Evolutionary conservation across 352 stramenopile species (phyloP), one percentile per base, ranked within the genome.

Genomic region (Aphanomyces invadans): DNA sequence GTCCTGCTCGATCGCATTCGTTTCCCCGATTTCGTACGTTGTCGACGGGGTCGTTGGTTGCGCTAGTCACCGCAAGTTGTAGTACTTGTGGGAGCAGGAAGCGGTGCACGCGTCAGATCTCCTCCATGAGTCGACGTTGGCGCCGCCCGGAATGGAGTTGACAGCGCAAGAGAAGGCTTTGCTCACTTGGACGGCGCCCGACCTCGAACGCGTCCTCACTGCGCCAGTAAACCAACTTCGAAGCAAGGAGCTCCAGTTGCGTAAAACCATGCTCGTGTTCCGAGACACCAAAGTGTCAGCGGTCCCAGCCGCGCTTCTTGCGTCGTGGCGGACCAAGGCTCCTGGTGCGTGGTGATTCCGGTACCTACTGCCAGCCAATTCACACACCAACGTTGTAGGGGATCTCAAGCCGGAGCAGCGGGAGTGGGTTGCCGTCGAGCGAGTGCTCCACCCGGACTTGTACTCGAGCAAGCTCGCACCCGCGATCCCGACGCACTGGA

Each of bases 171-270:
- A 92, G 67, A 73, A 87, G 59, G 65, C 82, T 42, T 71, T 89
- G 10, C 78, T 81, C 2, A 71, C 75, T 42, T 65, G 89, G 11
- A 89, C 81, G 2, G 71, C 78, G 52, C 71, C 83, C 61, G 81
- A 92, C 39, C 38, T 92, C 2, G 77, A 90, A 3, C 76, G 81
- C 1, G 84, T 92, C 38, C 71, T 90, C 57, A 86, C 82, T 62
- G 76, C 79, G 31, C 80, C 80, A 2, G 90, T 81, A 76, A 90
- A 92, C 70, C 29, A 87, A 28, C 69, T 92, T 1, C 76, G 86
- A 64, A 73, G 79, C 11, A 88, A 86, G 52, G 83, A 92, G 68
- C 89, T 92, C 21, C 44, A 82, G 53, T 70, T 89, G 3, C 80
- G 83, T 5, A 92, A 92, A 66, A 79, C 88, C 46, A 66, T 90